These are phyloP conservation scores for Paecilomyces dactylethromorphus DNA, from an alignment of 2,329 filamentous ascomycete genomes.

Conservation along the genomic window DNA sequence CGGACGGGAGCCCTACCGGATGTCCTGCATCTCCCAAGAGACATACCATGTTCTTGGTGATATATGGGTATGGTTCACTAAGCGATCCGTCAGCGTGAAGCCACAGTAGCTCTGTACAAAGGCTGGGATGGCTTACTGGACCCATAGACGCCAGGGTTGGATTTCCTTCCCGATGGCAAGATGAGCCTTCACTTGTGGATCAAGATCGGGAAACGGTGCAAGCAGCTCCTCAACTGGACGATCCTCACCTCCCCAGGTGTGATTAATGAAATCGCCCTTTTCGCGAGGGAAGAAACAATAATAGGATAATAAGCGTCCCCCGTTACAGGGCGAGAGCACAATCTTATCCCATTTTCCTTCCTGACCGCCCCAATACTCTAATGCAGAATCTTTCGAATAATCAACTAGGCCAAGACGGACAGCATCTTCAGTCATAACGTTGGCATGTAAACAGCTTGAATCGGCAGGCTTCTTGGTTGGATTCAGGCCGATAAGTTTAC, in stretches of 20 bases:
- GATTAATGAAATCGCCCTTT: slow-evolving; percentile 54
- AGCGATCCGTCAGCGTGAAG: no score
- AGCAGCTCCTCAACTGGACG: slow-evolving; percentile 53
- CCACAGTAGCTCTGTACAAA: no score
- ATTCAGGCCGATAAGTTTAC: slow-evolving; percentile 56
- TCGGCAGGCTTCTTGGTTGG: slow-evolving; percentile 55
- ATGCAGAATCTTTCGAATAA: slow-evolving; percentile 53
- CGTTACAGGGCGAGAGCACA: slow-evolving; percentile 62
- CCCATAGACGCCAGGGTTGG: slow-evolving; percentile 59
- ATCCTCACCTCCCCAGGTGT: slow-evolving; percentile 53
- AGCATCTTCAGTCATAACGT: slow-evolving; percentile 57
- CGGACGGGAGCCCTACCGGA: slow-evolving; percentile 26
- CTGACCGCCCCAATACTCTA: slow-evolving; percentile 65
- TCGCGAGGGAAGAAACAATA: slow-evolving; percentile 63
- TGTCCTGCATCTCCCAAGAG: slow-evolving; percentile 62
- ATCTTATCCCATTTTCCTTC: slow-evolving; percentile 61
- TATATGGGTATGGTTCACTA: slow-evolving; percentile 51
- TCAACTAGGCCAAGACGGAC: slow-evolving; percentile 55
- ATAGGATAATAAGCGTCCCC: slow-evolving; percentile 58
- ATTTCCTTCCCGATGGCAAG: slow-evolving; percentile 57
- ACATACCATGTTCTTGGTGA: slow-evolving; percentile 46
- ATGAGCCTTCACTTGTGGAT: slow-evolving; percentile 51
- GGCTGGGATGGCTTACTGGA: slow-evolving; percentile 34
- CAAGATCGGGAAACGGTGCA: slow-evolving; percentile 54
- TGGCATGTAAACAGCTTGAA: slow-evolving; percentile 58